These are phyloP conservation scores for Truncatella angustata DNA, from an alignment of 2,329 filamentous ascomycete genomes.

Conservation along the genomic window DNA sequence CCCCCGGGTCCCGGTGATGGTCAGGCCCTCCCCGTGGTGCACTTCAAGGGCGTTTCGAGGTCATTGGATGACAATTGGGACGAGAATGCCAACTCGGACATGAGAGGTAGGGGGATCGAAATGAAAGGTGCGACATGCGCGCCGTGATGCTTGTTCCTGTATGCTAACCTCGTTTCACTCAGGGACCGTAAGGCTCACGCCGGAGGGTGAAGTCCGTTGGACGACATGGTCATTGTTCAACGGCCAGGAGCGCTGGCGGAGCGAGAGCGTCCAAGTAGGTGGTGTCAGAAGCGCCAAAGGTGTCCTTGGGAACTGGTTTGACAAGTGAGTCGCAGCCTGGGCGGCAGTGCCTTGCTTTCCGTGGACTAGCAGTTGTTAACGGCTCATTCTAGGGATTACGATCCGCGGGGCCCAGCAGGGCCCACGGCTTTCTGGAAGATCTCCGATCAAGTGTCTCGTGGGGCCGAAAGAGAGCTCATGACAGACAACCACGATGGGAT, in stretches of 20 bases:
- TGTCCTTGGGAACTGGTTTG: conserved; percentile 76
- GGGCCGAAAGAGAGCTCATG: conserved; percentile 28
- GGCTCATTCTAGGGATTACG: conserved; percentile 52
- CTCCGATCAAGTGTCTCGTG: conserved; percentile 41
- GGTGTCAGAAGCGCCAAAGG: conserved; percentile 64
- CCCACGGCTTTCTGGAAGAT: conserved; percentile 80
- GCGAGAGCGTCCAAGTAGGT: conserved; percentile 73
- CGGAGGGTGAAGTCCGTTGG: conserved; percentile 72
- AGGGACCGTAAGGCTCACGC: conserved; percentile 64
- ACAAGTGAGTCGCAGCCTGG: conserved; percentile 52
- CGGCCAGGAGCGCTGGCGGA: conserved; percentile 71
- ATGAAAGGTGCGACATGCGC: conserved; percentile 23
- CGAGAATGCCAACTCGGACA: conserved; percentile 64
- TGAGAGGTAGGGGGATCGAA: conserved; percentile 54
- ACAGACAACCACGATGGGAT: conserved; percentile 21
- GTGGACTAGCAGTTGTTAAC: not conserved
- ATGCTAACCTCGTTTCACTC: conserved; percentile 12
- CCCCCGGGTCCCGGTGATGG: conserved; percentile 57
- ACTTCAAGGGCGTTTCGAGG: conserved; percentile 63
- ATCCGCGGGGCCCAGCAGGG: conserved; percentile 66
- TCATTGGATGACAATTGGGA: conserved; percentile 65
- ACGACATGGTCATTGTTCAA: conserved; percentile 63
- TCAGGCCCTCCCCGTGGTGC: conserved; percentile 60
- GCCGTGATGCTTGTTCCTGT: not conserved
- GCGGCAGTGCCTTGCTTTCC: not conserved